These are phyloP conservation scores for Cardiospermum halicacabum DNA, from an alignment of 345 rosid genomes.

Conservation along the genomic window DNA sequence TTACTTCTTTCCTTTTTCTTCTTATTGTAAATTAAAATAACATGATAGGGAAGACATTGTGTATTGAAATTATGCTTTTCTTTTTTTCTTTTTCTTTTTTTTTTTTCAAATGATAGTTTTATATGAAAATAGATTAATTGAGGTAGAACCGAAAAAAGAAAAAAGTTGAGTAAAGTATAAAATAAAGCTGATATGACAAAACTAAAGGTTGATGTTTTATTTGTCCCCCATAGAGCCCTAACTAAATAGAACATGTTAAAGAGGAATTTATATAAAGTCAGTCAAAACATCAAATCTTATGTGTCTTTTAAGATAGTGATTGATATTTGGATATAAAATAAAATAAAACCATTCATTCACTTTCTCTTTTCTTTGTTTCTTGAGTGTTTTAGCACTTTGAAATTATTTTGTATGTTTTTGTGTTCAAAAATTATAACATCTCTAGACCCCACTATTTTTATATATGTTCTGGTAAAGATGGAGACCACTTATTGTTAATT, in stretches of 20 bases:
- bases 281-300: constrained; percentile 3
- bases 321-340: background rate
- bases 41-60: too few species aligned
- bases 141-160: background rate
- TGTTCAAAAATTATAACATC: background rate
- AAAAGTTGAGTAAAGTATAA: background rate
- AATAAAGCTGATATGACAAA: background rate
- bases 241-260: background rate
- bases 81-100: too few species aligned
- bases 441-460: too few species aligned
- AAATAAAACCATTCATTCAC: background rate
- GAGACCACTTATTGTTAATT: background rate
- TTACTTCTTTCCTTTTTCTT: too few species aligned
- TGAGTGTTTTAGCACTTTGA: background rate
- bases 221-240: background rate
- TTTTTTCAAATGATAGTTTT: background rate
- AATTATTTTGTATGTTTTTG: background rate
- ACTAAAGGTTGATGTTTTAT: background rate
- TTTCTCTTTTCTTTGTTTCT: background rate
- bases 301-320: constrained; percentile 3
- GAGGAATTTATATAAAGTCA: background rate
- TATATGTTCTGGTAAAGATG: background rate
- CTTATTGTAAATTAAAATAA: too few species aligned
- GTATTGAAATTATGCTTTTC: too few species aligned
- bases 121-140: background rate